Conservation (phyloP, 441 rosid genomes). For the Raphanus hybrid region DNA sequence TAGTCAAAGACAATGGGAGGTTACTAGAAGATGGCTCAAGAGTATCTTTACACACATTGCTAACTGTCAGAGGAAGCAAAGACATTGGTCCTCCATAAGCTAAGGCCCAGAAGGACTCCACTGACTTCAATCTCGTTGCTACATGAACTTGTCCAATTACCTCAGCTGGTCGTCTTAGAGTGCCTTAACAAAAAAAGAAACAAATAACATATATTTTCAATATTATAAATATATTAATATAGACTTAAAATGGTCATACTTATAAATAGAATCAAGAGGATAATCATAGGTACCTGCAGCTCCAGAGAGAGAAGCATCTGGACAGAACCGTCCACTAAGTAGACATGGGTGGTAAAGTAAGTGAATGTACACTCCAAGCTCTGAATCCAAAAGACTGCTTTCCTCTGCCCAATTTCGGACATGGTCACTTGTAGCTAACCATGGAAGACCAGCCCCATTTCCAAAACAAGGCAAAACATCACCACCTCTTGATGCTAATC, state of each 20-base stretch:
- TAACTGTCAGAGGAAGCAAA: constrained; percentile 79
- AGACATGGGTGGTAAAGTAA: constrained; percentile 84
- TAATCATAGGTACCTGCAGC: constrained; percentile 64
- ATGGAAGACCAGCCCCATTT: constrained; percentile 87
- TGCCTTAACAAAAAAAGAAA: constrained; percentile 52
- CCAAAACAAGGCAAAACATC: constrained; percentile 89
- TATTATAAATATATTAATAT: background rate
- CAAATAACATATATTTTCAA: background rate
- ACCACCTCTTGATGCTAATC: constrained; percentile 89
- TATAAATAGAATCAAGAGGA: background rate
- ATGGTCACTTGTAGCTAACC: constrained; percentile 80
- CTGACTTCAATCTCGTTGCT: constrained; percentile 78
- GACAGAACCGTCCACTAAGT: constrained; percentile 89
- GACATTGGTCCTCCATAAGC: constrained; percentile 95
- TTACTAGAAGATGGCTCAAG: constrained; percentile 69
- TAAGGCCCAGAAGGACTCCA: constrained; percentile 91
- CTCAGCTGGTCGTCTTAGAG: constrained; percentile 85
- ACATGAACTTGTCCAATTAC: constrained; percentile 97
- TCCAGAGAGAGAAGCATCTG: constrained; percentile 90
- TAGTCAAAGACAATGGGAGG: constrained; percentile 56
- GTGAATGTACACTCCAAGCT: constrained; percentile 78
- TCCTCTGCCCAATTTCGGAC: constrained; percentile 66
- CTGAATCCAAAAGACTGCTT: constrained; percentile 81
- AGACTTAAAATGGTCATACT: no score
- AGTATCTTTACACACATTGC: constrained; percentile 66